Evolutionary conservation across 805 yeast genomes (phyloP), one percentile per base, ranked within the genome.

Genomic region (Lipomyces spencermartinsiae): DNA sequence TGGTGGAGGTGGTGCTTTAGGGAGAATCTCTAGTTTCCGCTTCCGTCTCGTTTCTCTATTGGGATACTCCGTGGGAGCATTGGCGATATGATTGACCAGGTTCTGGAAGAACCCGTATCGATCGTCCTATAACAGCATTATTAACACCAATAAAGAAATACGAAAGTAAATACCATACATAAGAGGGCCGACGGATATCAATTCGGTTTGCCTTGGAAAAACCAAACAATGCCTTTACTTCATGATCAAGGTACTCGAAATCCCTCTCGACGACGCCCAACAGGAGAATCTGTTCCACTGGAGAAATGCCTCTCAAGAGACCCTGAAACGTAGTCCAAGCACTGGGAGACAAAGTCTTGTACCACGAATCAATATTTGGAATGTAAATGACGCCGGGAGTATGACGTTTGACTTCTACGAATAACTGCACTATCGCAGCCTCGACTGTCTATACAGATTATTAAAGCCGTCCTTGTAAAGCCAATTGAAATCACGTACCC

Each of bases 341-440:
- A 1, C 91, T 83, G 12, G 84, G 86, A 0, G 92, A 86, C 51
- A 91, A 84, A 3, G 91, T 88, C 10, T 80, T 83, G 64, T 84
- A 81, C 93, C 97, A 92, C 9, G 88, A 84, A 66, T 92, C 92
- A 62, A 92, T 80, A 74, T 90, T 90, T 2, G 98, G 97, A 61
- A 95, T 86, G 76, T 86, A 90, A 1, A 95, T 80, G 16, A 95
- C 89, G 8, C 97, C 86, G 0, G 98, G 99, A 67, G 90, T 90
- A 71, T 94, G 96, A 75, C 97, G 86, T 71, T 91, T 86, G 5
- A 97, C 95, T 78, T 95, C 99, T 29, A 90, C 82, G 74, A 95
- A 89, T 54, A 90, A 84, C 76, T 92, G 97, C 35, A 94, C 91
- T 25, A 93, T 83, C 0, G 90, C 84, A 75, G 92, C 89, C 77